Evolutionary conservation across 306 rosid genomes (phyloP).

Genomic region (Lablab purpureus): DNA sequence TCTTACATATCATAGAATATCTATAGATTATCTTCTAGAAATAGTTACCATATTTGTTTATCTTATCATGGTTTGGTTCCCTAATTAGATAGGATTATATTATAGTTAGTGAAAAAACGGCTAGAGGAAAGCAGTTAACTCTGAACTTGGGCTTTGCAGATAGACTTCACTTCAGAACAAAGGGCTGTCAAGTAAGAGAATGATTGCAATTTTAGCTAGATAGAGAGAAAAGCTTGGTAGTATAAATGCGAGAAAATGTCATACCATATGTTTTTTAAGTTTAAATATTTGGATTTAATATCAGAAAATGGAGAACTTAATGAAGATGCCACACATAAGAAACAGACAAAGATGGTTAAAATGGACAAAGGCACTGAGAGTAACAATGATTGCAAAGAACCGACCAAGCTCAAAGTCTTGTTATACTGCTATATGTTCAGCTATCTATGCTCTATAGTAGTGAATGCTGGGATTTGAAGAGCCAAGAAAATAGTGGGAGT

Average conservation of each 20-base stretch:
- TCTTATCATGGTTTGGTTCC: neutral
- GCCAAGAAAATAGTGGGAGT: neutral
- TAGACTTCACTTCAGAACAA: neutral
- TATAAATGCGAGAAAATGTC: neutral
- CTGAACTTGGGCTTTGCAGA: neutral
- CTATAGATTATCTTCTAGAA: neutral
- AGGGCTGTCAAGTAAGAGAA: neutral
- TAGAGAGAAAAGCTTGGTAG: neutral
- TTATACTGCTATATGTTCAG: neutral
- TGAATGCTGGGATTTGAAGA: neutral
- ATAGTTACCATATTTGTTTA: neutral
- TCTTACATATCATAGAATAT: neutral
- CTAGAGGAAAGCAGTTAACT: neutral
- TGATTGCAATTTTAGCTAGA: neutral
- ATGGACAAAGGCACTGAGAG: neutral
- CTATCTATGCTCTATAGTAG: neutral
- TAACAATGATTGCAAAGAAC: neutral
- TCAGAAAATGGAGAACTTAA: neutral
- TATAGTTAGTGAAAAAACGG: neutral
- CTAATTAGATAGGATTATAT: neutral
- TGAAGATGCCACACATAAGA: neutral
- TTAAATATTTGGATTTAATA: neutral
- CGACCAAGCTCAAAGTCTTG: neutral
- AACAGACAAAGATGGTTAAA: neutral
- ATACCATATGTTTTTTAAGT: neutral